phyloP scores from a whole-genome alignment of 2,329 filamentous ascomycete genomes.

The Aspergillus persii region DNA sequence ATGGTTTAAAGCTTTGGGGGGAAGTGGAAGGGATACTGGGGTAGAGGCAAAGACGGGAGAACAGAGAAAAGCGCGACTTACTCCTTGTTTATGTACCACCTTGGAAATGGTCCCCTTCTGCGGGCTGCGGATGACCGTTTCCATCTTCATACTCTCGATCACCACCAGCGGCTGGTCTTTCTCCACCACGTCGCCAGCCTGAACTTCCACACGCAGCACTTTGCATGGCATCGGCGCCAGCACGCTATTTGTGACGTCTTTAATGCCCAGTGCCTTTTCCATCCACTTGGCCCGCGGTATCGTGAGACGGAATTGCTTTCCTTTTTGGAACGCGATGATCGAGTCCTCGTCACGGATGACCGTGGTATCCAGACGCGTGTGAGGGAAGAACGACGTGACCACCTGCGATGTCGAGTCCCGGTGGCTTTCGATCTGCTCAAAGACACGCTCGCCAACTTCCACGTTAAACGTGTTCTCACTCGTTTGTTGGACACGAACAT shows the following conservation, averaged over 20 bases:
- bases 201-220: slow-evolving; percentile 83
- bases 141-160: slow-evolving; percentile 91
- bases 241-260: slow-evolving; percentile 77
- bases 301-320: slow-evolving; percentile 56
- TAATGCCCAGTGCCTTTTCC: slow-evolving; percentile 80
- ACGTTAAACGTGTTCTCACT: slow-evolving; percentile 50
- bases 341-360: slow-evolving; percentile 56
- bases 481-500: slow-evolving; percentile 53
- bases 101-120: slow-evolving; percentile 70
- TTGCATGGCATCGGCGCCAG: slow-evolving; percentile 97
- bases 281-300: slow-evolving; percentile 70
- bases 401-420: slow-evolving; percentile 46
- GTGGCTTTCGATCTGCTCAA: slow-evolving; percentile 49
- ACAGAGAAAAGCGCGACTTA: slow-evolving; percentile 45
- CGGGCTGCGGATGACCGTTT: slow-evolving; percentile 76
- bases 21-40: not conserved
- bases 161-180: slow-evolving; percentile 88
- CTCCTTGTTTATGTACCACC: slow-evolving; percentile 71
- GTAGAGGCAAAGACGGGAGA: slow-evolving; percentile 1
- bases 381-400: slow-evolving; percentile 75
- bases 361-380: slow-evolving; percentile 75
- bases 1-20: not conserved
- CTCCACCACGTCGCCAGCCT: slow-evolving; percentile 75
- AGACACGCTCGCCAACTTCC: slow-evolving; percentile 39
- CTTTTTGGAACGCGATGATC: slow-evolving; percentile 74